Base-by-base conservation (phyloP, 208 protist species). In the Tritrichomonas musculus region DNA sequence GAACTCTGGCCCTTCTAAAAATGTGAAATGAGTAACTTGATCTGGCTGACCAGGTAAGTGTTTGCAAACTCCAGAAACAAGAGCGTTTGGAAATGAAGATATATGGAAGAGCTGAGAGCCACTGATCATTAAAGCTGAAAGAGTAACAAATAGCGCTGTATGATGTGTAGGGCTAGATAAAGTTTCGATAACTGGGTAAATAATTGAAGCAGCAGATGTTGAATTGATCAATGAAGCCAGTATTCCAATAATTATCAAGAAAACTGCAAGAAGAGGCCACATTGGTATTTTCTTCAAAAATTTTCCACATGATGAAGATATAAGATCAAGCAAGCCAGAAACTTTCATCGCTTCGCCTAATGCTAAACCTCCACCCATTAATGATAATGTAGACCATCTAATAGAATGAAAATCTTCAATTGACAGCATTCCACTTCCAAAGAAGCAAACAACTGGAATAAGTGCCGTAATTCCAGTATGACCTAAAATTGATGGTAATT, bases 71-170 rank as follows among this genome's bases (percentile, higher is more conserved):
- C 77, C 77, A 39, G 77, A 88, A 3, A 88, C 41, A 0, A 88
- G 27, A 13, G 77, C 77, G 25, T 53, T 88, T 13, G 77, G 41
- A n/a, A 88, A 88, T 4, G 41, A 55, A 30, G 47, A 57, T 41
- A 88, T 88, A n/a, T 88, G 77, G 77, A 88, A 88, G 27, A 88
- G 77, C 47, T 88, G 77, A 14, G 77, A 25, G 47, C 47, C 5
- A 39, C 41, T 33, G 39, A 88, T 57, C 77, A 88, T 88, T 33
- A 88, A 39, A 33, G 77, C 77, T 1, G 41, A 88, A 0, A 44
- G 57, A 60, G 77, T 88, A 3, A 88, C 27, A 0, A 88, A 20
- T n/a, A 69, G 5, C 27, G 27, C 30, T 69, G 64, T 8, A 69
- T n/a, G 11, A 8, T n/a, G 22, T 8, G 30, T 13, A n/a, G 11